Evolutionary conservation across 208 protist species (phyloP).

Genomic region (Leishmania martiniquensis): DNA sequence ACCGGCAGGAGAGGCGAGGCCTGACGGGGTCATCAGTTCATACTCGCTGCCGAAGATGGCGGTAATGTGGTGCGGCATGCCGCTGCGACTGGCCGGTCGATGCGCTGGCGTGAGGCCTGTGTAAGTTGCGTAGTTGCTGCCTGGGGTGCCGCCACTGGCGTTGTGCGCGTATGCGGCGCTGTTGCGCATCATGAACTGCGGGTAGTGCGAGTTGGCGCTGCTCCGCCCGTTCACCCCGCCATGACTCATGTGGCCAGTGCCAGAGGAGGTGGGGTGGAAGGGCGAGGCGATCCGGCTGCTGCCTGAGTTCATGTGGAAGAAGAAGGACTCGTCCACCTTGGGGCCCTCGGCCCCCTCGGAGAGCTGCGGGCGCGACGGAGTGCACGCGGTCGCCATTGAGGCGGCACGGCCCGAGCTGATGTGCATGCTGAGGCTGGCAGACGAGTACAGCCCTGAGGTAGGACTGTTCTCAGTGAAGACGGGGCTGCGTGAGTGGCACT

Average conservation of each 20-base stretch:
- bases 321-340: constrained; percentile 35
- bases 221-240: constrained; percentile 3
- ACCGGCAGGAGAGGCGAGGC: constrained; percentile 21
- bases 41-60: constrained; percentile 32
- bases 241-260: constrained; percentile 4
- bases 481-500: constrained; percentile 32
- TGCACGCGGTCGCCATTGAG: constrained; percentile 33
- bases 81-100: constrained; percentile 23
- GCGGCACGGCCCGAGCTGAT: constrained; percentile 30
- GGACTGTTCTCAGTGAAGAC: constrained; percentile 36
- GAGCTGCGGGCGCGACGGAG: constrained; percentile 34
- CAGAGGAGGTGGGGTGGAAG: constrained; percentile 21
- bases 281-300: constrained; percentile 36
- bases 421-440: constrained; percentile 27
- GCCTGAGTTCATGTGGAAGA: constrained; percentile 36
- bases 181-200: constrained; percentile 29
- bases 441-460: constrained; percentile 33
- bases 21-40: constrained; percentile 34
- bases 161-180: constrained; percentile 14
- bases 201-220: constrained; percentile 23
- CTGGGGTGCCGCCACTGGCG: constrained; percentile 20
- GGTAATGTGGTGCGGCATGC: constrained; percentile 31
- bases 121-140: constrained; percentile 7
- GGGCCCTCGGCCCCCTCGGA: constrained; percentile 30
- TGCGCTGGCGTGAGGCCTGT: constrained; percentile 28